phyloP scores from a whole-genome alignment of 805 yeast species.

The Groenewaldozyma tartarivorans region DNA sequence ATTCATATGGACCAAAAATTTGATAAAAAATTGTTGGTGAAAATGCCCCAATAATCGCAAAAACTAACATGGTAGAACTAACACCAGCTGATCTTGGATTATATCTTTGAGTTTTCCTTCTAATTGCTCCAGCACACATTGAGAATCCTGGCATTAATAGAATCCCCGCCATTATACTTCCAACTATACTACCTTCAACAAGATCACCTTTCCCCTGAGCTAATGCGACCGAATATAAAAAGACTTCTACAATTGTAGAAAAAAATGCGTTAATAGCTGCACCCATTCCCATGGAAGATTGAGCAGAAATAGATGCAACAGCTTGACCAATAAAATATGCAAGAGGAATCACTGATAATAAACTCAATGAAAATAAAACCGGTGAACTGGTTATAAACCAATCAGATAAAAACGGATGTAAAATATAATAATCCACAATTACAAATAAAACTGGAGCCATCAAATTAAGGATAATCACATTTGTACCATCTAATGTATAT shows the following conservation, averaged over 20 bases:
- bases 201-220: conserved; percentile 74
- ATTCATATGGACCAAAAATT: conserved; percentile 78
- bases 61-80: conserved; percentile 87
- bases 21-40: conserved; percentile 87
- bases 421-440: conserved; percentile 61
- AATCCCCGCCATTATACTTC: conserved; percentile 88
- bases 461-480: conserved; percentile 82
- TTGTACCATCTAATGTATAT: conserved; percentile 93
- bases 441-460: conserved; percentile 72
- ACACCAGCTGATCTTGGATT: conserved; percentile 97
- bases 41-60: conserved; percentile 82
- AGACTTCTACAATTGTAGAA: conserved; percentile 91
- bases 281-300: conserved; percentile 97
- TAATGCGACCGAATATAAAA: conserved; percentile 83
- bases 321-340: conserved; percentile 98
- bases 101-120: conserved; percentile 86
- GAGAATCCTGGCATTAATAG: conserved; percentile 85
- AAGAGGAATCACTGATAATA: conserved; percentile 80
- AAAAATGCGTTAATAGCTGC: conserved; percentile 97
- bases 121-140: conserved; percentile 96
- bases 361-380: conserved; percentile 61
- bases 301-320: conserved; percentile 98
- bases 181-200: conserved; percentile 94
- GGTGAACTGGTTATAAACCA: conserved; percentile 48
- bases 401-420: conserved; percentile 27